Percentiles rank a stretch among this genome's conserved stretches.
phyloP scores from a whole-genome alignment of 75 land plant species.

The Cunninghamia lanceolata region DNA sequence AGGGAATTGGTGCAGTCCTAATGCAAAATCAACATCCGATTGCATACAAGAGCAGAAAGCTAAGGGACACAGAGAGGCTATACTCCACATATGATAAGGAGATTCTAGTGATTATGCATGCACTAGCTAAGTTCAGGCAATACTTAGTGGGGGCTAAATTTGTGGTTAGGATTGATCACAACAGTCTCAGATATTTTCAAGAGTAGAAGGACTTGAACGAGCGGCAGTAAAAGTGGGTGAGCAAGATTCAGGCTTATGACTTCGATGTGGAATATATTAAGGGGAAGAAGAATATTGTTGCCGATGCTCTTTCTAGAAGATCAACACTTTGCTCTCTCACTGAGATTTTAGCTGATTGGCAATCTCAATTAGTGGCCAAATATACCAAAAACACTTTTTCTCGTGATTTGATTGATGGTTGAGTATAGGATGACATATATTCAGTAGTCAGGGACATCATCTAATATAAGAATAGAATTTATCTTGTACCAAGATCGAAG shows the following conservation, averaged over 20 bases:
- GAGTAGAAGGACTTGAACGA: neutral
- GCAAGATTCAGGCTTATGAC: neutral
- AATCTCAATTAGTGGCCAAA: neutral
- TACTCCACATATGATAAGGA: no score
- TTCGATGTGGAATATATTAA: neutral
- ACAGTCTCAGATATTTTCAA: neutral
- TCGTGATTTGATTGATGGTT: neutral
- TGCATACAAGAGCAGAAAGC: no score
- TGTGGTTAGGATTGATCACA: neutral
- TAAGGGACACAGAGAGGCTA: no score
- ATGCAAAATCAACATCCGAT: no score
- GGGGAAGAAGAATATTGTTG: slow-evolving; percentile 7
- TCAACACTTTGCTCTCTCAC: no score
- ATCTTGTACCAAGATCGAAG: no score
- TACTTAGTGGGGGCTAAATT: neutral
- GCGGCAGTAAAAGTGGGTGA: slow-evolving; percentile 1
- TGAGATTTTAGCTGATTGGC: no score
- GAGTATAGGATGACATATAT: neutral
- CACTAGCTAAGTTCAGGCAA: no score
- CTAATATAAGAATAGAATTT: no score
- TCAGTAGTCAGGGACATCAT: neutral
- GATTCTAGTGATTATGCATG: no score
- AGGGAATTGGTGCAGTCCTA: no score
- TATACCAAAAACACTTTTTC: neutral
- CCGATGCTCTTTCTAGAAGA: slow-evolving; percentile 3